These are phyloP conservation scores for Talaromyces sp. DNA, from an alignment of 2,329 filamentous ascomycete genomes.

Conservation along the genomic window DNA sequence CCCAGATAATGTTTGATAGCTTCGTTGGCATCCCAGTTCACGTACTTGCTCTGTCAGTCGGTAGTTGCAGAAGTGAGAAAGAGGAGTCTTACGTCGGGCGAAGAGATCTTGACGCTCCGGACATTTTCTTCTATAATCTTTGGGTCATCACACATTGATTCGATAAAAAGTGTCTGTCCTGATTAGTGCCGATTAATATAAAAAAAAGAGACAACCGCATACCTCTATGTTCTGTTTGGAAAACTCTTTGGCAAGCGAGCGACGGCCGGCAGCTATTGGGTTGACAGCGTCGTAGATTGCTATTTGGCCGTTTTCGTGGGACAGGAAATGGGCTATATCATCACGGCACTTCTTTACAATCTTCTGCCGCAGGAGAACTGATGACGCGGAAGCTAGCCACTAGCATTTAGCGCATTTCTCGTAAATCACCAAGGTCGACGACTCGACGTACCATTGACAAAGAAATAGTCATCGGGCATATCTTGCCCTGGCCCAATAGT, in stretches of 20 bases:
- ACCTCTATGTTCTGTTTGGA: slow-evolving; percentile 95
- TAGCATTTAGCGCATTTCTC: background rate
- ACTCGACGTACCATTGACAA: slow-evolving; percentile 63
- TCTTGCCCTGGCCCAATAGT: slow-evolving; percentile 78
- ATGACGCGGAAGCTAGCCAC: slow-evolving; percentile 66
- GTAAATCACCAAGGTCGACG: background rate
- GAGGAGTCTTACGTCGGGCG: slow-evolving; percentile 69
- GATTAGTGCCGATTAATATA: background rate
- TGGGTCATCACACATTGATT: slow-evolving; percentile 91
- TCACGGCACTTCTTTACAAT: slow-evolving; percentile 96
- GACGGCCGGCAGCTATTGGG: slow-evolving; percentile 74
- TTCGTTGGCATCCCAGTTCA: slow-evolving; percentile 86
- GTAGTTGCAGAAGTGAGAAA: slow-evolving; percentile 6
- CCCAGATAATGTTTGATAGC: slow-evolving; percentile 87
- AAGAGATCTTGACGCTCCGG: slow-evolving; percentile 94
- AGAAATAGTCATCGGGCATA: slow-evolving; percentile 96
- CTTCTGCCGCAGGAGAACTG: slow-evolving; percentile 91
- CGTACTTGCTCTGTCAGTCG: slow-evolving; percentile 55
- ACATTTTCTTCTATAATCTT: slow-evolving; percentile 95
- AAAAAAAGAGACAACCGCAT: slow-evolving; percentile 16
- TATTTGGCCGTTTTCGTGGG: slow-evolving; percentile 96
- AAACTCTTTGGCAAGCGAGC: slow-evolving; percentile 88
- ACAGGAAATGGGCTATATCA: slow-evolving; percentile 93
- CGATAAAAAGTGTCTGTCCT: slow-evolving; percentile 85
- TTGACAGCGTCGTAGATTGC: slow-evolving; percentile 99